phyloP scores from a whole-genome alignment of 2,329 filamentous ascomycete species.

The Gaeumannomyces sp. region DNA sequence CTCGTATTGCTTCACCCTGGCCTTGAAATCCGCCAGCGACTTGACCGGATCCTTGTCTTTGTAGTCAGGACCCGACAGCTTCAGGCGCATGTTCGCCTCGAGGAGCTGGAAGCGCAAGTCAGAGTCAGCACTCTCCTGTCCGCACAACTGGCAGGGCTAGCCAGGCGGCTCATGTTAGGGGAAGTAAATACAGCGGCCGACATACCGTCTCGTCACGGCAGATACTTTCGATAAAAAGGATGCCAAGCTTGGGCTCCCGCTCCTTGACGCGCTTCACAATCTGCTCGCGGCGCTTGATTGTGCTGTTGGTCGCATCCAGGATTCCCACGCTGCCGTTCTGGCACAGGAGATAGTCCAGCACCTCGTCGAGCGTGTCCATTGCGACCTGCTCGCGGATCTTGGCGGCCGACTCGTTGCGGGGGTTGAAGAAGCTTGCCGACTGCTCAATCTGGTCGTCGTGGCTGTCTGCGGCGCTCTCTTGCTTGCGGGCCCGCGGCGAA shows the following conservation, averaged over 20 bases:
- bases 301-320: constrained; percentile 92
- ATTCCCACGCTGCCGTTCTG: constrained; percentile 87
- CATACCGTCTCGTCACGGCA: constrained; percentile 69
- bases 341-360: constrained; percentile 80
- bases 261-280: constrained; percentile 78
- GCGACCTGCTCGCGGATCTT: constrained; percentile 86
- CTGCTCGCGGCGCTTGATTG: constrained; percentile 73
- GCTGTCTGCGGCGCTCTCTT: constrained; percentile 7
- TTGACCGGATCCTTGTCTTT: constrained; percentile 83
- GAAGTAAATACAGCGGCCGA: not conserved
- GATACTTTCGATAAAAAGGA: constrained; percentile 92
- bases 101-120: constrained; percentile 47
- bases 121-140: not conserved
- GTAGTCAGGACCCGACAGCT: constrained; percentile 94
- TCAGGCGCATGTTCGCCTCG: constrained; percentile 94
- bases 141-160: no score
- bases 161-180: not conserved
- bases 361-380: constrained; percentile 84
- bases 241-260: constrained; percentile 79
- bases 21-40: constrained; percentile 85
- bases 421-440: constrained; percentile 90
- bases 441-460: constrained; percentile 63
- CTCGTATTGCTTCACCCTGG: constrained; percentile 86
- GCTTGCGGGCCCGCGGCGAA: constrained; percentile 11
- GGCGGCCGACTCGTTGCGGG: constrained; percentile 74